Conservation (phyloP, 805 yeast species). For the Blastobotrys muscicola region DNA sequence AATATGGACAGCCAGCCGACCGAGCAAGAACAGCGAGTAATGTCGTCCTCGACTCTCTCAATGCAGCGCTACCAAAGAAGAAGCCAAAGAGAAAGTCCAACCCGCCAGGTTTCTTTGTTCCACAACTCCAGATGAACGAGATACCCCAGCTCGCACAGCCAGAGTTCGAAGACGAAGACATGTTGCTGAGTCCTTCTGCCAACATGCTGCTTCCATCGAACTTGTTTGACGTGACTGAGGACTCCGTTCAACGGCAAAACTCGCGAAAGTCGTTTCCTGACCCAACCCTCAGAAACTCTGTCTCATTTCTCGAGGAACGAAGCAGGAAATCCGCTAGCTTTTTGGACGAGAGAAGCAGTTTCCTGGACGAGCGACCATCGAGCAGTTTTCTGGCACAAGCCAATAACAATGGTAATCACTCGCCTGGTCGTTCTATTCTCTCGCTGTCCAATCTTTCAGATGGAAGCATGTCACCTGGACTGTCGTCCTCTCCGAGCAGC, state of each 20-base stretch:
- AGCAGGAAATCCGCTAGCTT: too few relatives aligned
- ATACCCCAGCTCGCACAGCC: neutral
- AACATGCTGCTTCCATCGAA: conserved; percentile 31
- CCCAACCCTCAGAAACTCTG: too few relatives aligned
- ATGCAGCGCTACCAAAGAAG: conserved; percentile 8
- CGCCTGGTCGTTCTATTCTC: conserved; percentile 8
- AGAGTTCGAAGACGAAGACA: conserved; percentile 17
- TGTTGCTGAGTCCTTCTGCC: conserved; percentile 28
- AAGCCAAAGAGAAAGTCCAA: neutral
- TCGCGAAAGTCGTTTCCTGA: neutral
- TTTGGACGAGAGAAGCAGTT: too few relatives aligned
- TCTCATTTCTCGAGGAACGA: too few relatives aligned
- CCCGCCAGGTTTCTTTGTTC: neutral
- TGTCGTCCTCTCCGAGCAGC: neutral
- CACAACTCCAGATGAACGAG: too few relatives aligned
- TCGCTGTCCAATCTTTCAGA: conserved; percentile 5
- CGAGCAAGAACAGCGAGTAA: conserved; percentile 9
- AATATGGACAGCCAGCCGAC: conserved; percentile 3
- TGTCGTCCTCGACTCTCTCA: conserved; percentile 14
- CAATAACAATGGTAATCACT: too few relatives aligned
- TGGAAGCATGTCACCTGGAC: conserved; percentile 3
- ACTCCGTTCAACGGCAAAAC: conserved; percentile 7
- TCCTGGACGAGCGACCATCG: too few relatives aligned
- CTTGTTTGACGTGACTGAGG: conserved; percentile 21
- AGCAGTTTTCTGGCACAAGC: too few relatives aligned